These are phyloP conservation scores for Trametes cinnabarina DNA, from an alignment of 768 basidiomycete genomes.

Conservation along the genomic window DNA sequence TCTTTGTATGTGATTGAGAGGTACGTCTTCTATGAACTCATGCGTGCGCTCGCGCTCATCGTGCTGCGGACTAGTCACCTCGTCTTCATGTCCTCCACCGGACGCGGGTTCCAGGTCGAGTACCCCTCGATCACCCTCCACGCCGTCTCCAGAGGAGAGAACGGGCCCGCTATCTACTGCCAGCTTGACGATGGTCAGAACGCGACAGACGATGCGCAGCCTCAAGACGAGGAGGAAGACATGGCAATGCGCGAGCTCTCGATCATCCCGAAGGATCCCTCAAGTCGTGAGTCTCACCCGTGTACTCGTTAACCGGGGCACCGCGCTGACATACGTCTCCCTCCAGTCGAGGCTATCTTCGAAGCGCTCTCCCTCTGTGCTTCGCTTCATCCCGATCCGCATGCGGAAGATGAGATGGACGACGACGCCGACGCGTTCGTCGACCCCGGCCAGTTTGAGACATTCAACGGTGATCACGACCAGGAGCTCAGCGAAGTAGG, in stretches of 20 bases:
- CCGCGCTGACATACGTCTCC: not conserved
- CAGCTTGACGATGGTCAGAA: slow-evolving; percentile 63
- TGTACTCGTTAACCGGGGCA: not conserved
- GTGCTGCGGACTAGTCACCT: slow-evolving; percentile 51
- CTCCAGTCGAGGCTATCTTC: slow-evolving; percentile 77
- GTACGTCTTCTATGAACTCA: slow-evolving; percentile 37
- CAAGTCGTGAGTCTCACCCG: slow-evolving; percentile 51
- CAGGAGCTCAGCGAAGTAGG: slow-evolving; percentile 85
- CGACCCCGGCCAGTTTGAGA: slow-evolving; percentile 46
- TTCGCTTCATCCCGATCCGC: slow-evolving; percentile 77
- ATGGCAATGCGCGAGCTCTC: slow-evolving; percentile 77
- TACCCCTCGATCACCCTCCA: slow-evolving; percentile 93
- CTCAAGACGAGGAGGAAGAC: slow-evolving; percentile 33
- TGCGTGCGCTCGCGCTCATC: not conserved
- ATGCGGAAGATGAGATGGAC: slow-evolving; percentile 46
- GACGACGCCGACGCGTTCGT: slow-evolving; percentile 54
- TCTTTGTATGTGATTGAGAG: slow-evolving; percentile 85
- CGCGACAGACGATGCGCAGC: not conserved
- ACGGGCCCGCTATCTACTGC: slow-evolving; percentile 80
- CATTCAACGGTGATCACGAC: slow-evolving; percentile 58
- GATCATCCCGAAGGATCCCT: slow-evolving; percentile 61
- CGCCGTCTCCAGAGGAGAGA: slow-evolving; percentile 75
- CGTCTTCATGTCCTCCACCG: slow-evolving; percentile 69
- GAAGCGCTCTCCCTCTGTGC: slow-evolving; percentile 85
- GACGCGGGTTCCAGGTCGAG: slow-evolving; percentile 76